These are phyloP conservation scores for Penicillium lagena DNA, from an alignment of 495 filamentous ascomycete species.

Conservation along the genomic window DNA sequence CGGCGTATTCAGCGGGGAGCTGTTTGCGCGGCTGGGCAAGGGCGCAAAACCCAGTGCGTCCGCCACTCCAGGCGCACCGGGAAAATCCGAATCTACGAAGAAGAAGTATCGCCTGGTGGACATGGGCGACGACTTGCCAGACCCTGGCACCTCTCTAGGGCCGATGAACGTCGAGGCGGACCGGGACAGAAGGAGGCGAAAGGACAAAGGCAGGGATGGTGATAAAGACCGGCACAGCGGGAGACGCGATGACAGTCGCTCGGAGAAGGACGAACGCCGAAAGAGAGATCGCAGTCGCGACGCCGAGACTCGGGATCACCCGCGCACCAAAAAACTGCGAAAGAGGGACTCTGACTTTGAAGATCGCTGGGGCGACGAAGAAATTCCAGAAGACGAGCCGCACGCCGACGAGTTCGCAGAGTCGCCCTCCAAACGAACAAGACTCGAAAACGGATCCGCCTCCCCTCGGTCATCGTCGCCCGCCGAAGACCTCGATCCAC, in stretches of 20 bases:
- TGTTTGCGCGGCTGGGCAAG: constrained; percentile 41
- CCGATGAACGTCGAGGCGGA: constrained; percentile 48
- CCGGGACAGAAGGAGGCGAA: constrained; percentile 35
- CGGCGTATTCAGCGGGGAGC: constrained; percentile 45
- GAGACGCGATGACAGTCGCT: constrained; percentile 16
- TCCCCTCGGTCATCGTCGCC: constrained; percentile 37
- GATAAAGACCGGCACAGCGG: constrained; percentile 25
- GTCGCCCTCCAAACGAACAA: constrained; percentile 52
- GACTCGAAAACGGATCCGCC: constrained; percentile 49
- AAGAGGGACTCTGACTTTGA: constrained; percentile 55
- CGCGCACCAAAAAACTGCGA: constrained; percentile 47
- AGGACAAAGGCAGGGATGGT: constrained; percentile 36
- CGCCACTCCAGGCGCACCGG: constrained; percentile 1
- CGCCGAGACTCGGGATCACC: constrained; percentile 37
- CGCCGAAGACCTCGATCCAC: constrained; percentile 51
- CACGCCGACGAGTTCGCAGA: constrained; percentile 39
- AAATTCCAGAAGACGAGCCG: constrained; percentile 41
- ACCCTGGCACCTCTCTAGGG: constrained; percentile 29
- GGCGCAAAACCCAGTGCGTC: constrained; percentile 8
- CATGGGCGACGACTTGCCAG: constrained; percentile 66
- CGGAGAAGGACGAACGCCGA: constrained; percentile 28
- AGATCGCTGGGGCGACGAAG: constrained; percentile 77
- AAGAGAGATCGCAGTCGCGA: constrained; percentile 41
- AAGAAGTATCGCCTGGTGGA: constrained; percentile 79
- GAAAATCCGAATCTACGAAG: constrained; percentile 20